Base-by-base conservation (phyloP, 202 grass and related monocot species). In the Carex arenaria region DNA sequence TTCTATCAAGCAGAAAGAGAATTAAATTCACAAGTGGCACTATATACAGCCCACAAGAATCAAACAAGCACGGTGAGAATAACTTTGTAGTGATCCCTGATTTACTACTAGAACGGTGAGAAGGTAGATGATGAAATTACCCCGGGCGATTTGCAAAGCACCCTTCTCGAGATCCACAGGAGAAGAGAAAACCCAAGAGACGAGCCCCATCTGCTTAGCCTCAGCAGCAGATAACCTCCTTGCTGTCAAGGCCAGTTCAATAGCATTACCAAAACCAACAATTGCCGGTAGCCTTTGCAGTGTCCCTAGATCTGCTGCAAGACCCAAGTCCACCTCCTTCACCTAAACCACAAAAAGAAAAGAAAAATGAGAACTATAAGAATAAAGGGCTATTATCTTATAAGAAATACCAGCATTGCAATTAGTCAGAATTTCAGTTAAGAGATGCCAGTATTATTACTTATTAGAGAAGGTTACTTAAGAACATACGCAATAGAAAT, bases 291-390 rank as follows among this genome's bases (percentile, higher is more conserved):
- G 87, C 53, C 89, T 81, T 83, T 93, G 90, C 67, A 94, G 89
- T 38, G 87, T 84, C 28, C 92, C 89, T 62, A 98, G 86, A 87
- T 98, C 95, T 3, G 92, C 90, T 36, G 90, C 86, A 64, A 94
- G 84, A 84, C 92, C 92, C 87, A 98, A 87, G 54, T 98, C 95
- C 40, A 98, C 95, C 86, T 98, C 95, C 86, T 89, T 94, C 59
- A 79, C 75, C 75, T 79, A 77, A 77, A 54, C 42, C 3, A 77
- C 28, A 11, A 49, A 49, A 6, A 34, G 4, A 40, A 40, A 20
- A 22, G 2, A 5, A 30, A 13, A 28, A 76, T 28, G 20, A 54
- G 26, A 77, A 17, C 5, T 38, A 74, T 71, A n/a, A 71, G 38
- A 40, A 61, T 14, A 32, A 31, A 78, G 17, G 14, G 43, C 2